Conservation (phyloP, 306 rosid genomes). For the Neltuma alba region DNA sequence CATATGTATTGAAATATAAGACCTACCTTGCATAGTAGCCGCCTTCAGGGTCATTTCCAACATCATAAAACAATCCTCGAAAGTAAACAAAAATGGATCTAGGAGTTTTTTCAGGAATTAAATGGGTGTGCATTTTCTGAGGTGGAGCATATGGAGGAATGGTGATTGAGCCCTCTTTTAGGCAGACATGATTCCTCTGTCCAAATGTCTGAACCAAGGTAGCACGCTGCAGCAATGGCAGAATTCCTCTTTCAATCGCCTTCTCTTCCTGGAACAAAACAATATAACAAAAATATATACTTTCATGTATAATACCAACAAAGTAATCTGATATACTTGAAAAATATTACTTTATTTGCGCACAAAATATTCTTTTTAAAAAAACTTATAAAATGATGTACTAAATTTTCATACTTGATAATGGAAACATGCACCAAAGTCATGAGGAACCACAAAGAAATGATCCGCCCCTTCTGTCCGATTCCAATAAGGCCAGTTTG, state of each 20-base stretch:
- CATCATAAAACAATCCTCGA: slow-evolving; percentile 88
- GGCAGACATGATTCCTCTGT: slow-evolving; percentile 86
- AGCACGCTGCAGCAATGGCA: slow-evolving; percentile 68
- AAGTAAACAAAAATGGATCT: slow-evolving; percentile 87
- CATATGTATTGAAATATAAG: slow-evolving; percentile 8
- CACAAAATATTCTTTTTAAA: neutral
- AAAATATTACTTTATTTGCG: slow-evolving; percentile 9
- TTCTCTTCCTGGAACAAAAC: slow-evolving; percentile 73
- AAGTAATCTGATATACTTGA: slow-evolving; percentile 19
- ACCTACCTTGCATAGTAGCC: slow-evolving; percentile 90
- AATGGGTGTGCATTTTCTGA: slow-evolving; percentile 85
- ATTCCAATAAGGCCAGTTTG: slow-evolving; percentile 99
- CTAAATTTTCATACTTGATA: slow-evolving; percentile 68
- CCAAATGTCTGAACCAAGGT: slow-evolving; percentile 95
- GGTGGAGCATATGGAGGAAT: slow-evolving; percentile 95
- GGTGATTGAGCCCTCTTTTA: slow-evolving; percentile 79
- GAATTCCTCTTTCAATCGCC: slow-evolving; percentile 91
- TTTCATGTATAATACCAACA: neutral
- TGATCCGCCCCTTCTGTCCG: slow-evolving; percentile 93
- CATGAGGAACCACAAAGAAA: slow-evolving; percentile 94
- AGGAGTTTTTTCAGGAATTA: slow-evolving; percentile 80
- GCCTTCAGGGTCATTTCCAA: slow-evolving; percentile 94
- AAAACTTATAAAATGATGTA: neutral
- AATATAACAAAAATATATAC: neutral
- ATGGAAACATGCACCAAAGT: slow-evolving; percentile 98